Conservation (phyloP, 352 stramenopile genomes). For the Globisporangium cederbergense region DNA sequence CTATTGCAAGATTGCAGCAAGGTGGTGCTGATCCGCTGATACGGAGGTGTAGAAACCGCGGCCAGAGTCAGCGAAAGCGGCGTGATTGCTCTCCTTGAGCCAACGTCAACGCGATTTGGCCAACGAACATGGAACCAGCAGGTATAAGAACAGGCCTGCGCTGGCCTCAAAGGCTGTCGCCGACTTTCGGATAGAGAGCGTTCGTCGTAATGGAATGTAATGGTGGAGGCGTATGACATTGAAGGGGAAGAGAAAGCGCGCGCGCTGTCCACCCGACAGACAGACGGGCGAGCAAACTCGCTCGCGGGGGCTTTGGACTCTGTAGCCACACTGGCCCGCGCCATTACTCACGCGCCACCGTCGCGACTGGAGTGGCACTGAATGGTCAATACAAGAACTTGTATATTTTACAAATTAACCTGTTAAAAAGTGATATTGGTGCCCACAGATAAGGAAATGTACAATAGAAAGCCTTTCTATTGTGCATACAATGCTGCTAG, state of each 20-base stretch:
- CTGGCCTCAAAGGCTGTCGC: background rate
- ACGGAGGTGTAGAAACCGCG: background rate
- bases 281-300: background rate
- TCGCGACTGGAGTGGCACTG: background rate
- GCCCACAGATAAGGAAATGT: too few species aligned
- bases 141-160: too few species aligned
- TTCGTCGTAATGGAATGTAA: background rate
- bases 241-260: conserved; percentile 5
- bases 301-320: background rate
- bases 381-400: background rate
- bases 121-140: background rate
- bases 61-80: background rate
- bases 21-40: too few species aligned
- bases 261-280: conserved; percentile 1
- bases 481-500: background rate
- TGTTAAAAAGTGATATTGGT: background rate
- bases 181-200: background rate
- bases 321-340: background rate
- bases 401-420: background rate
- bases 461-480: background rate
- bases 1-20: background rate
- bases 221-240: background rate
- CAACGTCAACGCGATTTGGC: background rate
- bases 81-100: background rate
- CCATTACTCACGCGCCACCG: background rate